Evolutionary conservation across 2,329 filamentous ascomycete genomes (phyloP).

Genomic region (Cercospora sesami): DNA sequence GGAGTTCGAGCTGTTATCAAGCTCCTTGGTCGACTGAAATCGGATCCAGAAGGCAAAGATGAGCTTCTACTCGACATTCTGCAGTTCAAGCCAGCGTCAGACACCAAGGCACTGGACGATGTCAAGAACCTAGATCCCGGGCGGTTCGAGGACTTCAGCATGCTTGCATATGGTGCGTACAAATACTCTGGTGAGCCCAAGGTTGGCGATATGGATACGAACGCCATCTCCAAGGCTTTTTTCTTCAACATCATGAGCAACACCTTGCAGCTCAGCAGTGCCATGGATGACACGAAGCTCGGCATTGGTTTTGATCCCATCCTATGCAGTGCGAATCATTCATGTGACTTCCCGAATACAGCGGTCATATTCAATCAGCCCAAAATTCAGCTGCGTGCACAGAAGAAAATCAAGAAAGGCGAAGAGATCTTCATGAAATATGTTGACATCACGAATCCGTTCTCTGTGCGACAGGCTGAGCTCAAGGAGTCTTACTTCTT

Average conservation of each 20-base stretch:
- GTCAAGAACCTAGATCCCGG: constrained; percentile 45
- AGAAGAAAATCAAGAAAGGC: constrained; percentile 53
- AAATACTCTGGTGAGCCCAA: constrained; percentile 49
- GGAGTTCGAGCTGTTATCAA: constrained; percentile 58
- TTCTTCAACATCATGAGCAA: constrained; percentile 56
- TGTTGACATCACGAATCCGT: constrained; percentile 57
- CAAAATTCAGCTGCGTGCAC: constrained; percentile 52
- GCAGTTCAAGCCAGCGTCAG: constrained; percentile 28
- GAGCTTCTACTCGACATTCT: constrained; percentile 30
- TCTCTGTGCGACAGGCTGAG: constrained; percentile 53
- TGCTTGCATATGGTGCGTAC: constrained; percentile 57
- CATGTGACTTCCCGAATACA: constrained; percentile 59
- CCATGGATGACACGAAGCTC: constrained; percentile 55
- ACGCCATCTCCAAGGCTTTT: constrained; percentile 13
- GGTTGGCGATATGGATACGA: constrained; percentile 28
- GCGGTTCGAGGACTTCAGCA: constrained; percentile 51
- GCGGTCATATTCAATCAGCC: constrained; percentile 59
- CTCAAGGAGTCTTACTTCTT: constrained; percentile 60
- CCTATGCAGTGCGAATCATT: constrained; percentile 60
- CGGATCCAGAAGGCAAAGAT: constrained; percentile 29
- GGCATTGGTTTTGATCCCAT: constrained; percentile 61
- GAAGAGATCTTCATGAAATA: constrained; percentile 65
- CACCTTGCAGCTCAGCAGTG: constrained; percentile 57
- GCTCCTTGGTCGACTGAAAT: constrained; percentile 43
- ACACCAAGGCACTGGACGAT: constrained; percentile 49